Evolutionary conservation across 257 asterid species (phyloP), one percentile per base, ranked within the genome.

Genomic region (Thymus quinquecostatus): DNA sequence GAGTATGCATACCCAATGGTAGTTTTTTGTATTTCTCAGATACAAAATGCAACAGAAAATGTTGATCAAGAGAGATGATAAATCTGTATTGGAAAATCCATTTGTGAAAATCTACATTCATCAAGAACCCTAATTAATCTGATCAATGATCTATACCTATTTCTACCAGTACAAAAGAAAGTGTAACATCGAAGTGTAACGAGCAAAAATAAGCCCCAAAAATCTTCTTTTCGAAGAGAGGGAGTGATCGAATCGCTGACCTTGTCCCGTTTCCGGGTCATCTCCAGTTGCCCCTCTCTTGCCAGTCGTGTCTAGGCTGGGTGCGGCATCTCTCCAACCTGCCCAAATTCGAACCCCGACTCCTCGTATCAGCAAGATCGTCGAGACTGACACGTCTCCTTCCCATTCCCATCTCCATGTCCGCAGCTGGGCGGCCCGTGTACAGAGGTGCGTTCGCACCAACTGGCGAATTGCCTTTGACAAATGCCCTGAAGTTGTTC

Each of bases 251-350:
- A n/a, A 49, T 49, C 55, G 13, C 55, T n/a, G 55, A 49, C 55
- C 55, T 49, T 49, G 28, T 49, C 55, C 29, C 3, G 41, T 38
- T 7, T 6, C 5, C 28, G 21, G 62, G 62, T 57, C 44, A 64
- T 65, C 72, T 79, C 78, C 75, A 62, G 13, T 51, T 41, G 29
- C 61, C 71, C 55, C 65, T 78, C 4, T 70, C 79, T 29, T 75
- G 73, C 75, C 71, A 54, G 30, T 34, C 74, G 43, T 59, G 75
- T n/a, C 75, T 70, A 27, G 82, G 80, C 55, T 73, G 72, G 9
- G 81, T 67, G n/a, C 77, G 71, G 38, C 82, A 66, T 74, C 80
- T 80, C 77, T 83, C 86, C 69, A 83, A 47, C 60, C 70, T 69
- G 64, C 86, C 79, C 27, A 69, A 44, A 51, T 73, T 66, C 21